A percentile compares a stretch with the other conserved stretches of the same genome.
Evolutionary conservation across 2,329 filamentous ascomycete species (phyloP).

Genomic region (Neonectria magnoliae): DNA sequence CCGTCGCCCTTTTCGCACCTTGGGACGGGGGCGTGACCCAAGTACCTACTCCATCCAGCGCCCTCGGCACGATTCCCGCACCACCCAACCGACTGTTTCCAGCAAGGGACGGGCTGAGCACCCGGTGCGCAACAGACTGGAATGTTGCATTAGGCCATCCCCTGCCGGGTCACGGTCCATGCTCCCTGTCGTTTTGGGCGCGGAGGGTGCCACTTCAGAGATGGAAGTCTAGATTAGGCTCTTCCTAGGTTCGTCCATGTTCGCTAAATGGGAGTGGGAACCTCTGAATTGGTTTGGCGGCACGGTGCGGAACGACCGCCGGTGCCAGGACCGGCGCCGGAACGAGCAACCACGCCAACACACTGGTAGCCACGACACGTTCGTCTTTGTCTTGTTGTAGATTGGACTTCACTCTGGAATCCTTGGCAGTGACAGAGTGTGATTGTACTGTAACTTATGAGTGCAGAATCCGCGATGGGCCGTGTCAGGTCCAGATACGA

Average conservation of each 20-base stretch:
- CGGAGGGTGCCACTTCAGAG: constrained; percentile 4
- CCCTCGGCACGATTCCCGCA: constrained; percentile 12
- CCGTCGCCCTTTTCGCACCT: background rate
- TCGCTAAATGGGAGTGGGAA: background rate
- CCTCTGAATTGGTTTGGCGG: constrained; percentile 5
- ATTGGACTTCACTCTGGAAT: background rate
- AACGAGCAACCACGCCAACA: background rate
- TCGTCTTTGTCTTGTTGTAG: constrained; percentile 3
- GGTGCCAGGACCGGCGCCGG: background rate
- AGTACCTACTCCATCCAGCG: background rate
- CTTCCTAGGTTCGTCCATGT: background rate
- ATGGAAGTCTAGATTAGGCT: constrained; percentile 7
- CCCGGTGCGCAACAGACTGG: constrained; percentile 28
- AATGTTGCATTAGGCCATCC: constrained; percentile 37
- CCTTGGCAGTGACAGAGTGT: background rate
- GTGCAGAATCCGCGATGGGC: constrained; percentile 11
- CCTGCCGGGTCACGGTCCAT: constrained; percentile 1
- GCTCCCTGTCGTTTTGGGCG: constrained; percentile 3
- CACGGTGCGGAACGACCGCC: constrained; percentile 6
- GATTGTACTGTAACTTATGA: background rate
- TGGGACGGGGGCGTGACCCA: constrained; percentile 13
- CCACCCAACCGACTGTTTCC: constrained; percentile 29
- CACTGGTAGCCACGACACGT: background rate
- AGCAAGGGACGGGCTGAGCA: constrained; percentile 19
- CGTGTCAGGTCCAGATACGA: constrained; percentile 12